Evolutionary conservation across 129 eudicot genomes (phyloP).

Genomic region (Ambrosia trifida): DNA sequence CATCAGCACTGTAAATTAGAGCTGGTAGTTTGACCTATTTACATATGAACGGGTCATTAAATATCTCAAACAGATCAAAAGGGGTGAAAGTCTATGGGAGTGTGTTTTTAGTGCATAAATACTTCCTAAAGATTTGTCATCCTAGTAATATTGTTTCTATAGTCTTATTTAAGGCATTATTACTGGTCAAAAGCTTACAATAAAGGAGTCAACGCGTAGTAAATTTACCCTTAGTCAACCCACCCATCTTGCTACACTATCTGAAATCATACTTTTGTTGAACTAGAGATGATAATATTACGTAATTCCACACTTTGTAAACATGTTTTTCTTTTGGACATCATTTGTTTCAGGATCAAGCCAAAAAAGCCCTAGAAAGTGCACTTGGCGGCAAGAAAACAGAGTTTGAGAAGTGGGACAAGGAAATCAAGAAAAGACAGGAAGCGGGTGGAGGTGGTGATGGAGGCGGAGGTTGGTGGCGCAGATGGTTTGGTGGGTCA

Average conservation of each 20-base stretch:
- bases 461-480: conserved; percentile 88
- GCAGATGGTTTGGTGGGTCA: conserved; percentile 76
- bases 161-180: background rate
- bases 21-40: background rate
- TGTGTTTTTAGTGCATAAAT: conserved; percentile 1
- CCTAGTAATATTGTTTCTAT: background rate
- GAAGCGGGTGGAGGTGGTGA: conserved; percentile 70
- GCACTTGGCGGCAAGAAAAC: conserved; percentile 84
- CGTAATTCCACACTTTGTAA: background rate
- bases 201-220: background rate
- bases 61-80: background rate
- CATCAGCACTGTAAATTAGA: background rate
- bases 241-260: background rate
- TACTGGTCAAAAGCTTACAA: no score
- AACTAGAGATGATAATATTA: background rate
- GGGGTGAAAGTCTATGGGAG: background rate
- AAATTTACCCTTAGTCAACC: background rate
- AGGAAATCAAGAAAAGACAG: conserved; percentile 79
- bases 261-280: conserved; percentile 6
- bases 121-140: background rate
- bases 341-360: conserved; percentile 60
- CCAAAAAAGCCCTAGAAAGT: conserved; percentile 77
- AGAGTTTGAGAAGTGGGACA: conserved; percentile 87
- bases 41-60: background rate
- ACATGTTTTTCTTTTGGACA: conserved; percentile 12